Evolutionary conservation across 2,329 filamentous ascomycete species (phyloP).

Genomic region (Geoglossum cookeanum): DNA sequence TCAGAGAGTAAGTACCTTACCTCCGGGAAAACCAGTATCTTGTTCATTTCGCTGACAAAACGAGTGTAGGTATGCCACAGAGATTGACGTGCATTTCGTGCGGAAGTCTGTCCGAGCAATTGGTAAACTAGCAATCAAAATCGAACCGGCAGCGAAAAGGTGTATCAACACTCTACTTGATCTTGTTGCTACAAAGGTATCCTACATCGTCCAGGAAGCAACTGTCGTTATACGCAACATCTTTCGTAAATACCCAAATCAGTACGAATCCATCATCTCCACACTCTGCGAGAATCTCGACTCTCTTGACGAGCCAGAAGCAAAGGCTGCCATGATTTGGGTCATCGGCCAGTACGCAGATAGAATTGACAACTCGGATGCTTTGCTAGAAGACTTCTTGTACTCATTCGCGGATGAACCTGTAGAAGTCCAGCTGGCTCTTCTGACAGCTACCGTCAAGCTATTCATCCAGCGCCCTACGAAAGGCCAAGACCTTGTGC

Average conservation of each 20-base stretch:
- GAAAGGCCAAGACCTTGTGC: constrained; percentile 82
- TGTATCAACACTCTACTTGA: constrained; percentile 90
- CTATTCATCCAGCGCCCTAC: constrained; percentile 94
- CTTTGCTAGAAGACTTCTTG: constrained; percentile 82
- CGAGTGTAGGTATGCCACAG: constrained; percentile 53
- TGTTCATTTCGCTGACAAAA: background rate
- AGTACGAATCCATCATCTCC: constrained; percentile 94
- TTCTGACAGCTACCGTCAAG: constrained; percentile 92
- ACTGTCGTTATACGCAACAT: constrained; percentile 98
- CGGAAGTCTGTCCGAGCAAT: constrained; percentile 95
- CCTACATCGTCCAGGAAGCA: constrained; percentile 96
- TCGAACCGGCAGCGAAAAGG: constrained; percentile 73
- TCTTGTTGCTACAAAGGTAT: constrained; percentile 91
- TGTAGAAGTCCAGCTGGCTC: constrained; percentile 82
- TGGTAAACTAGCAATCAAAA: constrained; percentile 96
- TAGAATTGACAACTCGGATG: constrained; percentile 91
- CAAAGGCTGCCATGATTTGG: constrained; percentile 98
- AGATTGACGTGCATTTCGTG: constrained; percentile 97
- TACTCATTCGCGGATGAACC: constrained; percentile 88
- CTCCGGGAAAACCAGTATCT: background rate
- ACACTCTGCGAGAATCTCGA: constrained; percentile 92
- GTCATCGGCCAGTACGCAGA: constrained; percentile 97
- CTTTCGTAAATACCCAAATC: constrained; percentile 96
- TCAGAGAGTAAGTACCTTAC: constrained; percentile 52
- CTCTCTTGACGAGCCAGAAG: constrained; percentile 89